Evolutionary conservation across 2,329 filamentous ascomycete genomes (phyloP), one percentile per base, ranked within the genome.

Genomic region (Aspergillus clavatus): DNA sequence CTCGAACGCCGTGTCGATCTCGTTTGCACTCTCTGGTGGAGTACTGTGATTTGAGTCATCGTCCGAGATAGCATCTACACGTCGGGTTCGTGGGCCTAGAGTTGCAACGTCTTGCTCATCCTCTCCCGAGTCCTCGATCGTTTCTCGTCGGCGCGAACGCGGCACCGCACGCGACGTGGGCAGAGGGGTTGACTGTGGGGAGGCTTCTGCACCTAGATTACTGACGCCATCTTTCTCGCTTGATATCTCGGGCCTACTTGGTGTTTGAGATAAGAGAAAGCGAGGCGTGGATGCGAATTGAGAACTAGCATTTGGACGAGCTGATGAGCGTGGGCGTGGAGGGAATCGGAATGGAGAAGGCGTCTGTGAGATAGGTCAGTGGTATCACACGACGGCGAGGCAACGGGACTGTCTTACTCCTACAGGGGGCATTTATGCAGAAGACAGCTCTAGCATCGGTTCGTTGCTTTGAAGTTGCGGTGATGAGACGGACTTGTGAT

Each of bases 251-350:
- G 23, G 46, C 3, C 49, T 38, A 11, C 47, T 48, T 5, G 43
- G 50, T 19, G 40, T 42, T 21, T 63, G 61, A 1, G 62, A 65
- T 6, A 66, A 44, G 7, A 65, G 26, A 21, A 66, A 66, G 4
- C 62, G 62, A 22, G 61, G 63, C 1, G 62, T 63, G 4, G 59
- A 58, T 2, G 63, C 62, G 46, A 66, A 66, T 12, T 65, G 62
- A 11, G 62, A 52, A 14, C 60, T 55, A 28, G 55, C 51, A 36
- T 38, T 56, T 33, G 54, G 52, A 23, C 59, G 62, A 36, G 59
- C 47, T 24, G 58, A 51, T 24, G 49, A 44, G 16, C 24, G 18
- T 11, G 40, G 40, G 23, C 47, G 44, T 24, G 54, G 46, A 11
- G 60, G 47, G 6, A 52, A 45, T 35, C 60, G 60, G 43, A 62